Base-by-base conservation (phyloP, 1,139 yeast species). In the Saccharomyces pastorianus region DNA sequence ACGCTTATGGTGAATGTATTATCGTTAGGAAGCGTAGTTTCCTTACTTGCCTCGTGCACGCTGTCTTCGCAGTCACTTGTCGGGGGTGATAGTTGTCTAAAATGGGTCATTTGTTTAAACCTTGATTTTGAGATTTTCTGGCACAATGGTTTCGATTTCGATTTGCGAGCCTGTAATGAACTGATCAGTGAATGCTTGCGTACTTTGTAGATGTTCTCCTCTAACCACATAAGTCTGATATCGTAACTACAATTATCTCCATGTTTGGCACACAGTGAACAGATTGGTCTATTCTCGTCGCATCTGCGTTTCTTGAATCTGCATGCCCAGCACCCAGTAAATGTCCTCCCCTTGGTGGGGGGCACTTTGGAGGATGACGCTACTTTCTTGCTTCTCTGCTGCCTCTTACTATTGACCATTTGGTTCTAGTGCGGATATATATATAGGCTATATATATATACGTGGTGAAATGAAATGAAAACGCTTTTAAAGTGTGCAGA, bases 261-360 rank as follows among this genome's bases (percentile, higher is more conserved):
- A 46, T 64, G 64, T 41, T 56, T 59, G 20, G 54, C 48, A 48
- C 70, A 66, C 17, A 61, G 46, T 1, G 66, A 54, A 41, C 70
- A 66, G 17, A 55, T 32, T 1, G 68, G 68, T 53, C 57, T 63
- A 2, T 44, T 44, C 49, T 63, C 62, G 52, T 66, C 69, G 53
- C 70, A 66, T 41, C 64, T 60, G 28, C 67, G 58, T 50, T 66
- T 66, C 53, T 64, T 65, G 26, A 62, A 60, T 47, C 70, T 53
- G 46, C 70, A 66, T 8, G 68, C 65, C 70, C 70, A 66, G 54
- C 70, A 66, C 6, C 70, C 70, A 8, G 66, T 65, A 32, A 66
- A 66, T 0, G 64, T 63, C 51, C 70, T 60, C 8, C 61, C 63
- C 48, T 38, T 38, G 25, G 44, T 38, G 44, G 44, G 44, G 44